Conservation (phyloP, 1,284 basidiomycete genomes). For the Ganoderma leucocontextum region DNA sequence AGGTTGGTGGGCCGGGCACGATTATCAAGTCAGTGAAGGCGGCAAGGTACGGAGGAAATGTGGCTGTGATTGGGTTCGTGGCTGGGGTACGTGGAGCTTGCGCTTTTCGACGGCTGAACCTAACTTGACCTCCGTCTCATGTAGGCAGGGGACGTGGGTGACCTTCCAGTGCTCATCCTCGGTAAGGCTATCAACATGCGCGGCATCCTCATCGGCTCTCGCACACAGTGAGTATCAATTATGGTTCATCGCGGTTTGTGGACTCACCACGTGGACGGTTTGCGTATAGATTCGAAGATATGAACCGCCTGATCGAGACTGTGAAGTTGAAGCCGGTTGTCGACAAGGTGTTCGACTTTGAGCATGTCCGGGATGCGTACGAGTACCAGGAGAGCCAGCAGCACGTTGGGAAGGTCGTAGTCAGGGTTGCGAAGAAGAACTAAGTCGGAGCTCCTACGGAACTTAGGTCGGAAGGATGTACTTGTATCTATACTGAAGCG, state of each 20-base stretch:
- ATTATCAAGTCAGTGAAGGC: conserved; percentile 47
- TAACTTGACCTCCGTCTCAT: background rate
- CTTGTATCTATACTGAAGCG: background rate
- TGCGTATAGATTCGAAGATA: conserved; percentile 43
- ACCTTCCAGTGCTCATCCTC: conserved; percentile 12
- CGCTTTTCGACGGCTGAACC: background rate
- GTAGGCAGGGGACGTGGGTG: conserved; percentile 14
- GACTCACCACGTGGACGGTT: background rate
- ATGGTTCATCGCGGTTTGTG: background rate
- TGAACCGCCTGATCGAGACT: conserved; percentile 46
- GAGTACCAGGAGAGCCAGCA: conserved; percentile 46
- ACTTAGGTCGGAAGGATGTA: background rate
- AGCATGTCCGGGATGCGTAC: conserved; percentile 47
- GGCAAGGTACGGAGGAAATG: conserved; percentile 46
- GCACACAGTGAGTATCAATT: conserved; percentile 26
- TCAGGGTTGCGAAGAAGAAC: conserved; percentile 27
- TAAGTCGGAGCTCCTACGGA: conserved; percentile 27
- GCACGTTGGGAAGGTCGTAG: conserved; percentile 40
- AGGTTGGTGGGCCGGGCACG: conserved; percentile 52
- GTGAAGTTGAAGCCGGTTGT: conserved; percentile 46
- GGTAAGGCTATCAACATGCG: conserved; percentile 29
- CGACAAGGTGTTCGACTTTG: conserved; percentile 52
- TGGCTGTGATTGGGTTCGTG: conserved; percentile 51
- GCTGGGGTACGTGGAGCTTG: conserved; percentile 34
- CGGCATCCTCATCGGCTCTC: conserved; percentile 36